phyloP scores from a whole-genome alignment of 345 rosid genomes.

The Populus nigra region DNA sequence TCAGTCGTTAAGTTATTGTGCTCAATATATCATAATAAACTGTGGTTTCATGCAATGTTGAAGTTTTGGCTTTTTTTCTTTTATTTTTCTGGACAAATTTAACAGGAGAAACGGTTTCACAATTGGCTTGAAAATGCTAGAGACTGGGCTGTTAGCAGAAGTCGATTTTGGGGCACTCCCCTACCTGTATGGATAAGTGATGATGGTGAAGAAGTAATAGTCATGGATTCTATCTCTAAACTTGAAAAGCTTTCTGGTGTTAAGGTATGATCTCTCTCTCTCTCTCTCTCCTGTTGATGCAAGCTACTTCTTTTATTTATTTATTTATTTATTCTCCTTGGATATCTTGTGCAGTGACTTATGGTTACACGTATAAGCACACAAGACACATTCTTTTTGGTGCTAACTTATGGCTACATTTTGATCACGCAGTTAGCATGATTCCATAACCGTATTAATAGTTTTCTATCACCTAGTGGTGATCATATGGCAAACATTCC shows the following conservation, averaged over 20 bases:
- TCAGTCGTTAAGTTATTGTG: not conserved
- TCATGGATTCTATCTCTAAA: constrained; percentile 77
- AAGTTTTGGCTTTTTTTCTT: not conserved
- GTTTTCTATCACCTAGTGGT: not conserved
- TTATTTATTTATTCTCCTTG: not conserved
- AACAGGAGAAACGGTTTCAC: constrained; percentile 92
- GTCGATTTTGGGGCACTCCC: constrained; percentile 99
- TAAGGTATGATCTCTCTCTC: constrained; percentile 48
- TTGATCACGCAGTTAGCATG: not conserved
- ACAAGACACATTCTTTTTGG: not conserved
- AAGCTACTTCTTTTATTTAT: not conserved
- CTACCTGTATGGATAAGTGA: constrained; percentile 91
- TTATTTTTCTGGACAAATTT: not conserved
- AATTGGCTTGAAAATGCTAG: constrained; percentile 99
- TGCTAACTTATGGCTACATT: not conserved
- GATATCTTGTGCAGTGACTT: not conserved
- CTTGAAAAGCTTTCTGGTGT: constrained; percentile 91
- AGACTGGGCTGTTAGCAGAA: constrained; percentile 98
- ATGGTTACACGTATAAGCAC: too few relatives aligned
- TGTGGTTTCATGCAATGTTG: not conserved
- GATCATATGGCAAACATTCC: not conserved
- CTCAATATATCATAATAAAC: not conserved
- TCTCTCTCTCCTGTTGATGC: not conserved
- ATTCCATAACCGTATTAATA: not conserved
- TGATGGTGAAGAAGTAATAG: constrained; percentile 72